These are phyloP conservation scores for Deakozyma indianensis DNA, from an alignment of 805 yeast species.

Conservation along the genomic window DNA sequence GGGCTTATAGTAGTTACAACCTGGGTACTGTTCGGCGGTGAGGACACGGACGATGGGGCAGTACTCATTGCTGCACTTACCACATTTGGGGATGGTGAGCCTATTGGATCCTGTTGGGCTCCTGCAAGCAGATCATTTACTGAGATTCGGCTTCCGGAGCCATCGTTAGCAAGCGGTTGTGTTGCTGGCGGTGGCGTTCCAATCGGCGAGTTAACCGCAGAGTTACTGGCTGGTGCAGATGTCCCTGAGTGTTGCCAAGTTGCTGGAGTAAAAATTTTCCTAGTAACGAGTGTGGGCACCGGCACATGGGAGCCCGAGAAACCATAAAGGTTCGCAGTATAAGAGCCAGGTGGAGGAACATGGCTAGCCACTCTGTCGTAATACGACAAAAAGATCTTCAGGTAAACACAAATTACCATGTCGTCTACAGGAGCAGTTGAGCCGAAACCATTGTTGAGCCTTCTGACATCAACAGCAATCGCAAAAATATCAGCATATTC, in stretches of 20 bases:
- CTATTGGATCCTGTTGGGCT: background rate
- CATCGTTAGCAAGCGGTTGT: background rate
- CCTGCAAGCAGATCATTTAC: background rate
- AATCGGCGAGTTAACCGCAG: background rate
- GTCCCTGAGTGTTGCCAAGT: background rate
- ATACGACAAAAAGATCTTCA: conserved; percentile 27
- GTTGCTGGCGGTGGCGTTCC: background rate
- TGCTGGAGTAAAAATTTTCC: background rate
- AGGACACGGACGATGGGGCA: background rate
- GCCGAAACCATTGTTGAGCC: conserved; percentile 69
- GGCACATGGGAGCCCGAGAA: background rate
- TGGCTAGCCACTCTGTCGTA: conserved; percentile 7
- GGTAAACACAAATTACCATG: conserved; percentile 45
- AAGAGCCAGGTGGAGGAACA: background rate
- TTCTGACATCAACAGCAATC: conserved; percentile 37
- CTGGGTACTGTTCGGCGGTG: background rate
- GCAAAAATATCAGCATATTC: background rate
- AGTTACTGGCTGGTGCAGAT: background rate
- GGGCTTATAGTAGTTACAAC: background rate
- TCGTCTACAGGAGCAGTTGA: conserved; percentile 66
- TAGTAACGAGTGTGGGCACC: background rate
- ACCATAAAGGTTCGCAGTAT: background rate
- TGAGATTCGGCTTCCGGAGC: background rate
- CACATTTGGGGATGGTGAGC: background rate
- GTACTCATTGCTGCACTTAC: background rate